Base-by-base conservation (phyloP, 331 rosid species). In the Rosa hybrid region DNA sequence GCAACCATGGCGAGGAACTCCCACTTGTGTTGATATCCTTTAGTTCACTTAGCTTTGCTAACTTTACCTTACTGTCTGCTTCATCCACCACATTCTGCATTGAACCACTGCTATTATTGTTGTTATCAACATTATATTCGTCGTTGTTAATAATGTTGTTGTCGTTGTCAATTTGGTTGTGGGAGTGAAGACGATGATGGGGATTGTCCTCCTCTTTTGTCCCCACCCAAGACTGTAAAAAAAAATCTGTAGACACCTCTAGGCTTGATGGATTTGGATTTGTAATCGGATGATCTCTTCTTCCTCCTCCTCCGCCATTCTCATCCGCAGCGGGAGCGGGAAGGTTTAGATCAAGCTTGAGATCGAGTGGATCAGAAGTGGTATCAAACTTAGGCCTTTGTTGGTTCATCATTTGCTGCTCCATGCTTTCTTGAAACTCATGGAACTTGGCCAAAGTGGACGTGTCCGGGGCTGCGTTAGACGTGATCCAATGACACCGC, bases 401-500 rank as follows among this genome's bases (percentile, higher is more conserved):
- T 38, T 83, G 50, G 38, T 34, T 70, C 41, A 65, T 84, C 65
- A 84, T 72, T 17, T 85, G 86, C 65, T 86, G 87, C 79, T 88
- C 98, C 45, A 82, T 25, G 20, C 90, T 92, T 0, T 92, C 91
- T 27, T 92, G 97, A 49, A 92, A 87, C 17, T 89, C 94, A 12
- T 90, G 94, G 80, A 92, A 91, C 76, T 87, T 94, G 0, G 89
- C 85, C 70, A 90, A 41, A 1, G 92, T 75, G 0, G 97, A 84
- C 0, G 94, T 68, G 63, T 87, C 90, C 0, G 91, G 90, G 1
- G 72, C 13, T 2, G 86, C 84, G 60, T 89, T 93, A n/a, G 97
- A 86, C 7, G 99, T 96, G 83, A 93, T 93, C 99, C 99, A 96
- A 64, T 93, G 99, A 49, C 99, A 96, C 39, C 98, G 87, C 83